Conservation (phyloP, 2,329 filamentous ascomycete genomes). For the Aspergillus piperis region DNA sequence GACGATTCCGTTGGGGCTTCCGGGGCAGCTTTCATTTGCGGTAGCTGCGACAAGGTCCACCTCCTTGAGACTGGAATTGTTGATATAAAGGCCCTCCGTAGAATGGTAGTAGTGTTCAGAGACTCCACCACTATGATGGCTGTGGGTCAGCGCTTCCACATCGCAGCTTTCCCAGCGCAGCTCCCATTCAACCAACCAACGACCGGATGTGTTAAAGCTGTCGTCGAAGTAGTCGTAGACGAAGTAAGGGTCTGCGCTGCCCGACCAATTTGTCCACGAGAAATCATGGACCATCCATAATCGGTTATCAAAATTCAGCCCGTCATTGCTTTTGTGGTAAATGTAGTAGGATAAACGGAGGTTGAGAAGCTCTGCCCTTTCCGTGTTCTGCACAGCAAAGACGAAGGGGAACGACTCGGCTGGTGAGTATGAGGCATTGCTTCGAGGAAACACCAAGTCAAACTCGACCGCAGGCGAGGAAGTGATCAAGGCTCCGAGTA, state of each 20-base stretch:
- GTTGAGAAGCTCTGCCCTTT: constrained; percentile 16
- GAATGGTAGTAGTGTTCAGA: constrained; percentile 1
- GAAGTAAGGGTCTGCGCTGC: constrained; percentile 12
- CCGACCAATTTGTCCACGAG: constrained; percentile 13
- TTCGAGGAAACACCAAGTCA: constrained; percentile 23
- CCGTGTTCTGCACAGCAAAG: constrained; percentile 21
- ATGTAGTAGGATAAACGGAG: constrained; percentile 10
- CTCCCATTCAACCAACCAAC: constrained; percentile 11
- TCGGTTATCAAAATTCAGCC: background rate
- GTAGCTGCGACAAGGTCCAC: constrained; percentile 19
- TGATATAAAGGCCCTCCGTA: constrained; percentile 10
- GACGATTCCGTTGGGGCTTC: background rate
- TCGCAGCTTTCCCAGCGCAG: constrained; percentile 18
- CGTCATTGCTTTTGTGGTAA: constrained; percentile 6
- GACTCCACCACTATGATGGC: too few species aligned
- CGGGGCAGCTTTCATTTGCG: constrained; percentile 13
- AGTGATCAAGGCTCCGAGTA: background rate
- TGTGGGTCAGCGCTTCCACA: background rate
- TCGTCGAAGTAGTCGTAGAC: constrained; percentile 3
- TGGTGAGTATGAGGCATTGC: constrained; percentile 20
- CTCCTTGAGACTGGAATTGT: constrained; percentile 2
- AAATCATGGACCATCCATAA: constrained; percentile 1
- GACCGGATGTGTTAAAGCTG: background rate
- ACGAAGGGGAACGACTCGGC: constrained; percentile 19
- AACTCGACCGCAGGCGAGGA: constrained; percentile 10